A percentile compares a stretch with the other conserved stretches of the same genome.
phyloP scores from a whole-genome alignment of 2,329 filamentous ascomycete species.

The Trichoderma simmonsii region DNA sequence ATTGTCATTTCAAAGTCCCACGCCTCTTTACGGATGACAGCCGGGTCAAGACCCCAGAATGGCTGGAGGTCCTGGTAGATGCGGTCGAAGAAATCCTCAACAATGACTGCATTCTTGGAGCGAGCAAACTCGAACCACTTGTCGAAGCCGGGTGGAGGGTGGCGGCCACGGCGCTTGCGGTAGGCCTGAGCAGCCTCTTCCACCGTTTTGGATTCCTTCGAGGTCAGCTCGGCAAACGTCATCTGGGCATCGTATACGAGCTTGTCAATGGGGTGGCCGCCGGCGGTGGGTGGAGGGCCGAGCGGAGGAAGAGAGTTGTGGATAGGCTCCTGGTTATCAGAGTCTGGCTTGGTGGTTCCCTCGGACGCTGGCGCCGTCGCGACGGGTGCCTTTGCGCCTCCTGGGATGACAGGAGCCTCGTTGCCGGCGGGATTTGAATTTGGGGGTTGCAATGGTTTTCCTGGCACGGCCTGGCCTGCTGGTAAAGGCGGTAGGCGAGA shows the following conservation, averaged over 20 bases:
- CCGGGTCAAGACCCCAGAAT: conserved; percentile 53
- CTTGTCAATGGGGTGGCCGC: conserved; percentile 49
- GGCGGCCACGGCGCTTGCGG: conserved; percentile 54
- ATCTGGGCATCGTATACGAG: conserved; percentile 47
- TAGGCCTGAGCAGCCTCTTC: conserved; percentile 56
- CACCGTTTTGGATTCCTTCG: conserved; percentile 48
- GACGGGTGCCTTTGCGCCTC: neutral
- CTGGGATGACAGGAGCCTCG: neutral
- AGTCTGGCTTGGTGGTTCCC: neutral
- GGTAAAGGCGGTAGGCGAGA: neutral
- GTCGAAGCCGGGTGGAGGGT: conserved; percentile 62
- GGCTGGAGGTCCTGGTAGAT: conserved; percentile 60
- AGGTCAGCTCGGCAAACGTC: conserved; percentile 38
- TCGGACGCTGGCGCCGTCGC: neutral
- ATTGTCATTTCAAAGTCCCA: conserved; percentile 60
- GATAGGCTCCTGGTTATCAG: neutral
- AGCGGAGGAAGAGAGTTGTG: conserved; percentile 5
- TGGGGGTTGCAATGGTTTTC: neutral
- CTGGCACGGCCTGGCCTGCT: neutral
- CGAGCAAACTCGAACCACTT: conserved; percentile 57
- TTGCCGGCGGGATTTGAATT: neutral
- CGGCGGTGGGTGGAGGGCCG: neutral
- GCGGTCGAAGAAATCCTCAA: conserved; percentile 64
- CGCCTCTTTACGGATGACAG: conserved; percentile 50
- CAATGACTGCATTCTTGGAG: conserved; percentile 50